phyloP scores from a whole-genome alignment of 2,329 filamentous ascomycete genomes.

The Penicillium sp. region DNA sequence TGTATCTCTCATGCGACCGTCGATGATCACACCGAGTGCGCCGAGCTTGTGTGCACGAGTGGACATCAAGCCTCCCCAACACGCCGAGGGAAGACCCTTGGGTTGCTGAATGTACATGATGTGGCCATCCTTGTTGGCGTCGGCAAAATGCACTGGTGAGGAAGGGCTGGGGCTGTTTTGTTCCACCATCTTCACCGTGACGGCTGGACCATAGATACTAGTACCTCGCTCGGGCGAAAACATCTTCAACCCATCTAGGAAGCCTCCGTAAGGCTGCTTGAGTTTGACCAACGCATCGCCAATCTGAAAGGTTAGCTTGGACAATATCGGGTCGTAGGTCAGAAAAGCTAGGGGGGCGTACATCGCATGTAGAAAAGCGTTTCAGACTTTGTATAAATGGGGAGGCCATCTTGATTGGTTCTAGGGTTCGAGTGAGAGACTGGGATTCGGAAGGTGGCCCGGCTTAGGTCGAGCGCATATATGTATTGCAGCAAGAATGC shows the following conservation, averaged over 20 bases:
- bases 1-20: conserved; percentile 16
- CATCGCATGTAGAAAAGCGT: not conserved
- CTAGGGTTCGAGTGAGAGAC: no score
- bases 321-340: not conserved
- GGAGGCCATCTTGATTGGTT: not conserved
- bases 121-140: conserved; percentile 17
- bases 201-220: conserved; percentile 14
- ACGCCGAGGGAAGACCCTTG: conserved; percentile 15
- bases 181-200: conserved; percentile 20
- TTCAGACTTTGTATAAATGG: not conserved
- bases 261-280: conserved; percentile 17
- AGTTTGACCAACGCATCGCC: conserved; percentile 19
- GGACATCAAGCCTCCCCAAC: conserved; percentile 18
- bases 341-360: not conserved
- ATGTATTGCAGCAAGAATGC: no score
- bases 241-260: conserved; percentile 18
- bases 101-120: conserved; percentile 22
- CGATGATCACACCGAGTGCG: conserved; percentile 12
- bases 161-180: conserved; percentile 15
- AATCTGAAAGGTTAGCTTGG: conserved; percentile 7
- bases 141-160: conserved; percentile 15
- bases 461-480: no score
- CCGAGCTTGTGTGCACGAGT: conserved; percentile 17
- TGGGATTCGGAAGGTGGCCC: no score
- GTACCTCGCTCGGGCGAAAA: conserved; percentile 10